Evolutionary conservation across 768 basidiomycete genomes (phyloP).

Genomic region (Agrocybe praecox): DNA sequence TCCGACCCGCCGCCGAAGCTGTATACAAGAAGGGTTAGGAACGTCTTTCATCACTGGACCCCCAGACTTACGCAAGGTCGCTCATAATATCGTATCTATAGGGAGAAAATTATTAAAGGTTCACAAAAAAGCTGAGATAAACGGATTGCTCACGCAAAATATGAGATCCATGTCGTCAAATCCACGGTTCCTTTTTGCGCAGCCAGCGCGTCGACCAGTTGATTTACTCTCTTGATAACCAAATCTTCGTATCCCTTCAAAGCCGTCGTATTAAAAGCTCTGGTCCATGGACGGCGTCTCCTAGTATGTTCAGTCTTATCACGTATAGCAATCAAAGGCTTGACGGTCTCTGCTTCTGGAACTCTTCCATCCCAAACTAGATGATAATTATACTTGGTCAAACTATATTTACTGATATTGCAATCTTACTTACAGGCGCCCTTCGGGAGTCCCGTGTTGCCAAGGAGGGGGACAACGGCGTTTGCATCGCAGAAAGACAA

Average conservation of each 20-base stretch:
- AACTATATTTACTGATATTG: conserved; percentile 2
- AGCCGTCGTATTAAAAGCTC: conserved; percentile 46
- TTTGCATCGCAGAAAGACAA: conserved; percentile 49
- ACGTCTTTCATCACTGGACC: neutral
- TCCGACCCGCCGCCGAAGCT: conserved; percentile 35
- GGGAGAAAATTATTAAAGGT: neutral
- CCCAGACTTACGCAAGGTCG: conserved; percentile 33
- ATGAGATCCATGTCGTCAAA: conserved; percentile 37
- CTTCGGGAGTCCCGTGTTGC: conserved; percentile 53
- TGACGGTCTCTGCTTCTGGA: conserved; percentile 37
- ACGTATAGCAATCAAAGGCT: conserved; percentile 36
- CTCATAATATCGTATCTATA: conserved; percentile 40
- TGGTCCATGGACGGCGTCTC: conserved; percentile 51
- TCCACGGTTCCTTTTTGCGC: conserved; percentile 30
- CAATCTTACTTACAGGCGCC: conserved; percentile 48
- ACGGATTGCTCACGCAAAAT: conserved; percentile 32
- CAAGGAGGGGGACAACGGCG: conserved; percentile 49
- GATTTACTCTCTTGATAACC: conserved; percentile 34
- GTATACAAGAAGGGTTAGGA: neutral
- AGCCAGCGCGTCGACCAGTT: conserved; percentile 41
- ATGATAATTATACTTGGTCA: neutral
- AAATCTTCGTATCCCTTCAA: conserved; percentile 48
- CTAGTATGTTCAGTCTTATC: conserved; percentile 46
- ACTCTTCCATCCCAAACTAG: conserved; percentile 56
- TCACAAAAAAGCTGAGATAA: neutral